phyloP scores from a whole-genome alignment of 345 rosid species.

The Eucalyptus globulus region DNA sequence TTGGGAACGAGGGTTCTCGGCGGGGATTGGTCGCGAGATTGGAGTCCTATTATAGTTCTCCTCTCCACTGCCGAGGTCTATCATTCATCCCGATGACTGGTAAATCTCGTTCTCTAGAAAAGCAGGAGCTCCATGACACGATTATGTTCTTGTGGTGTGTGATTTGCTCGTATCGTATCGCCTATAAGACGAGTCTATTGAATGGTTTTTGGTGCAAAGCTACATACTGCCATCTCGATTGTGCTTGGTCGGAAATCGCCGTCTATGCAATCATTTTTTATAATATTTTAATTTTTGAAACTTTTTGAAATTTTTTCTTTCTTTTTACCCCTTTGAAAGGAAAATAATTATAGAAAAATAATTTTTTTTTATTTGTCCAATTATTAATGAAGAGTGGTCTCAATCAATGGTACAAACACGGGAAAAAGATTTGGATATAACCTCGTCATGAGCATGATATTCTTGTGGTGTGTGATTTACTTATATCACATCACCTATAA shows the following conservation, averaged over 20 bases:
- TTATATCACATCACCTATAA: accelerated
- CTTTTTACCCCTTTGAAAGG: too few species aligned
- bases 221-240: too few species aligned
- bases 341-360: too few species aligned
- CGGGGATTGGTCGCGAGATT: not conserved
- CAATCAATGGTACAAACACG: not conserved
- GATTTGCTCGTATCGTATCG: not conserved
- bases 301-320: too few species aligned
- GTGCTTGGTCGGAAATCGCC: too few species aligned
- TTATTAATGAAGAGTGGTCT: not conserved
- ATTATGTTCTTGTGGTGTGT: not conserved
- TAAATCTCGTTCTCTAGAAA: not conserved
- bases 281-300: too few species aligned
- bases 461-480: not conserved
- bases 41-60: not conserved
- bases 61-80: not conserved
- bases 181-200: not conserved
- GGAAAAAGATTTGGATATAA: too few species aligned
- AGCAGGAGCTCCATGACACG: not conserved
- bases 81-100: conserved; percentile 19
- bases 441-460: too few species aligned
- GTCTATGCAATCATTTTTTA: too few species aligned
- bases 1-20: not conserved
- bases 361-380: too few species aligned
- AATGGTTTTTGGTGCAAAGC: not conserved